Percentiles rank a stretch among this genome's conserved stretches.
These are phyloP conservation scores for Trichoderma sp. DNA, from an alignment of 2,329 filamentous ascomycete genomes.

Conservation along the genomic window DNA sequence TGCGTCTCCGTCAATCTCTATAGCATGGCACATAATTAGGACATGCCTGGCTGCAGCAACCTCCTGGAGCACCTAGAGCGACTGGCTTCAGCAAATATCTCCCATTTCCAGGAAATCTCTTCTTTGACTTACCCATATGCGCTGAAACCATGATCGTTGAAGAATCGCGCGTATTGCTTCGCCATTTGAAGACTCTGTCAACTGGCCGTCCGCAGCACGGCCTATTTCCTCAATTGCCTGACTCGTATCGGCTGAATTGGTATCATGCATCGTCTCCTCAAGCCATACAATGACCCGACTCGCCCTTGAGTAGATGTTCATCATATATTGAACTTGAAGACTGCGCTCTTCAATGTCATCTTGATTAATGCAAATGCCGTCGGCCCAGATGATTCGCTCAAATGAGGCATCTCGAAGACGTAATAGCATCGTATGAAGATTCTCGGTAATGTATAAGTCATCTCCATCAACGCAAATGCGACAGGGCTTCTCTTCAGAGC, in stretches of 20 bases:
- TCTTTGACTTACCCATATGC: background rate
- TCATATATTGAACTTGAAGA: slow-evolving; percentile 2
- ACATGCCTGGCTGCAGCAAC: background rate
- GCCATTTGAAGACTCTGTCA: background rate
- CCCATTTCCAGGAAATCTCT: no score
- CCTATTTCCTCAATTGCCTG: background rate
- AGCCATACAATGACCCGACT: slow-evolving; percentile 6
- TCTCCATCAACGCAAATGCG: background rate
- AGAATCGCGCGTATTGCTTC: background rate
- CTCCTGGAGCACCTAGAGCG: slow-evolving; percentile 1
- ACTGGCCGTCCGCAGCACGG: background rate
- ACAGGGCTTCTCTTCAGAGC: background rate
- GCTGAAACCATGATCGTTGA: background rate
- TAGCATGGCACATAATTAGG: background rate
- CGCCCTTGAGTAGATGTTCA: background rate
- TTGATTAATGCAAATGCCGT: slow-evolving; percentile 12
- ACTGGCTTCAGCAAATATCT: background rate
- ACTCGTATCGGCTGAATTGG: background rate
- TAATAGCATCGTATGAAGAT: background rate
- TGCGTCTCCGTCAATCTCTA: background rate
- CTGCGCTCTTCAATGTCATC: slow-evolving; percentile 3
- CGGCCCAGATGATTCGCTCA: background rate
- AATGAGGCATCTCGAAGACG: background rate
- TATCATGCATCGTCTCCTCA: background rate
- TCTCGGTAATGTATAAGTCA: background rate